Percentiles rank a stretch among this genome's conserved stretches.
Conservation (phyloP, 192 early-diverging fungal genomes). For the Backusella mclennaniae region DNA sequence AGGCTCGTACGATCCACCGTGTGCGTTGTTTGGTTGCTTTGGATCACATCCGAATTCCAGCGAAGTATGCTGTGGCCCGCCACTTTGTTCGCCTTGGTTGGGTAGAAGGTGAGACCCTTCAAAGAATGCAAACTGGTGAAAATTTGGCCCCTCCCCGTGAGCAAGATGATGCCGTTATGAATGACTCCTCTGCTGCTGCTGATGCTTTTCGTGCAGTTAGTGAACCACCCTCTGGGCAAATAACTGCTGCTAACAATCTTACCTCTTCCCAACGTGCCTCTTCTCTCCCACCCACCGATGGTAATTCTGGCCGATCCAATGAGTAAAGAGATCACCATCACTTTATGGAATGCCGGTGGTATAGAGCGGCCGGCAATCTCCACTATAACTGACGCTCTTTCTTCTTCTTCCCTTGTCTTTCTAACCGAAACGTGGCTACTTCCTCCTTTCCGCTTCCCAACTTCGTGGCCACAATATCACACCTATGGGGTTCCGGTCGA, state of each 20-base stretch:
- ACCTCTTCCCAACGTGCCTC: no score
- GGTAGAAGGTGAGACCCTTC: background rate
- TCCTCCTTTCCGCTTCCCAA: background rate
- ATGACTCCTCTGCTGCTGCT: background rate
- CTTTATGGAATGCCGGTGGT: background rate
- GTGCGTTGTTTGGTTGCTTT: background rate
- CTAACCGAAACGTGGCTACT: background rate
- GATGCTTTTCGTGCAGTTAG: background rate
- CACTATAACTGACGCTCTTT: background rate
- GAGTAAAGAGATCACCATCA: background rate
- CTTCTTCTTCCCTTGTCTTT: background rate
- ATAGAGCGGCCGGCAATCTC: background rate
- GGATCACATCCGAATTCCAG: background rate
- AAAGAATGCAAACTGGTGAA: background rate
- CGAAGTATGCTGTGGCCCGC: background rate
- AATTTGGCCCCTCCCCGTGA: background rate
- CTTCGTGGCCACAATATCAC: background rate
- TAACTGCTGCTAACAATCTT: no score
- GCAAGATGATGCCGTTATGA: background rate
- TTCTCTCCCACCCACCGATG: background rate
- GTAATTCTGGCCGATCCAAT: background rate
- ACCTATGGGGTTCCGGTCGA: background rate
- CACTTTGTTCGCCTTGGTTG: background rate
- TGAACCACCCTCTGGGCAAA: no score
- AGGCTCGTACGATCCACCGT: no score